Evolutionary conservation across 2,329 filamentous ascomycete species (phyloP).

Genomic region (Aspergillus sclerotialis): DNA sequence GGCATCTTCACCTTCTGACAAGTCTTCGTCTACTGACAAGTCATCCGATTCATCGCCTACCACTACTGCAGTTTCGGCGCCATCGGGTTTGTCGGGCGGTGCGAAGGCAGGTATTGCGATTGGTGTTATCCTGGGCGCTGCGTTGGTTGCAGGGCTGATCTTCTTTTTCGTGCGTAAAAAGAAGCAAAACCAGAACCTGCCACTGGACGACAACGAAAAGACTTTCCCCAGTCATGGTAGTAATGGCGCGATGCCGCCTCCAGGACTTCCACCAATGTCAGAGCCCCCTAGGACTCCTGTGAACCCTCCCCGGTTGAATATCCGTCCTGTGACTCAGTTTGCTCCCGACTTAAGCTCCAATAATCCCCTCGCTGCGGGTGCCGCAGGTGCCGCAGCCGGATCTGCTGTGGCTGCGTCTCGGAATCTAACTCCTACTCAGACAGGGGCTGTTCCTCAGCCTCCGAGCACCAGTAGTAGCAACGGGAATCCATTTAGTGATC

Average conservation of each 20-base stretch:
- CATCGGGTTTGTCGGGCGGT: slow-evolving; percentile 33
- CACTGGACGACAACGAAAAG: slow-evolving; percentile 59
- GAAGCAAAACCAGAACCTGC: slow-evolving; percentile 49
- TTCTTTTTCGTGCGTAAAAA: slow-evolving; percentile 71
- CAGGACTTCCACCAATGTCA: slow-evolving; percentile 30
- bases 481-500: slow-evolving; percentile 44
- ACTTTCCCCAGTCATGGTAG: slow-evolving; percentile 22
- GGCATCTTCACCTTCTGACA: slow-evolving; percentile 18
- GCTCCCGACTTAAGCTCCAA: slow-evolving; percentile 55
- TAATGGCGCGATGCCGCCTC: slow-evolving; percentile 19
- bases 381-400: slow-evolving; percentile 9
- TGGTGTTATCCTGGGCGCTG: slow-evolving; percentile 65
- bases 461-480: slow-evolving; percentile 35
- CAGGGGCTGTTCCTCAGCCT: slow-evolving; percentile 22
- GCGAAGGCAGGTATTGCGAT: slow-evolving; percentile 78
- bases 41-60: slow-evolving; percentile 4
- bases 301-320: slow-evolving; percentile 70
- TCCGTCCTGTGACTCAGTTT: slow-evolving; percentile 80
- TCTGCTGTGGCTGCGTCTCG: slow-evolving; percentile 19
- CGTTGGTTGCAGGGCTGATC: slow-evolving; percentile 58
- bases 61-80: slow-evolving; percentile 9
- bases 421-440: slow-evolving; percentile 26
- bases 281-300: slow-evolving; percentile 31
- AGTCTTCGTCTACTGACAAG: slow-evolving; percentile 4
- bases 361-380: slow-evolving; percentile 16